Evolutionary conservation across 352 stramenopile genomes (phyloP).

Genomic region (Pythium insidiosum): DNA sequence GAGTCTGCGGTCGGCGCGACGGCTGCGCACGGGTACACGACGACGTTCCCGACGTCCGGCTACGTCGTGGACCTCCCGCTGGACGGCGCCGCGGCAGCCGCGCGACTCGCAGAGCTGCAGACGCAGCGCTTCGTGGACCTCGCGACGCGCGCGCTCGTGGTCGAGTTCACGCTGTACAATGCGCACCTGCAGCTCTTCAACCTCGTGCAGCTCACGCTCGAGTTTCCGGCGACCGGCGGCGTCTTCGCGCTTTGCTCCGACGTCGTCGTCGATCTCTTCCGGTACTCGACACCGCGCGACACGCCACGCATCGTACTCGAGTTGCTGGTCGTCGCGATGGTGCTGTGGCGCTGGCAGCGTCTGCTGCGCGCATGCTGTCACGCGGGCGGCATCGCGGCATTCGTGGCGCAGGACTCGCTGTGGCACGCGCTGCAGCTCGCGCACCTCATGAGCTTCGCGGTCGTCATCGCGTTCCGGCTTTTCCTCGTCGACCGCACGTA

Average conservation of each 20-base stretch:
- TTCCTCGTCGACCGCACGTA: slow-evolving; percentile 49
- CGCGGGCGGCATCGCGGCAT: slow-evolving; percentile 15
- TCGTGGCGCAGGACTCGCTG: slow-evolving; percentile 19
- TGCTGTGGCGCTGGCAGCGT: slow-evolving; percentile 29
- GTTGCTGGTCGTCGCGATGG: slow-evolving; percentile 31
- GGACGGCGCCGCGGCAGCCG: slow-evolving; percentile 20
- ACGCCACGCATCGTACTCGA: slow-evolving; percentile 39
- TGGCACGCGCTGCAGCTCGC: slow-evolving; percentile 31
- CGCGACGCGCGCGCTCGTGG: slow-evolving; percentile 44
- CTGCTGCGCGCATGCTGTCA: slow-evolving; percentile 29
- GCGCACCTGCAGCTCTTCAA: slow-evolving; percentile 60
- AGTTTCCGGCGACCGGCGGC: slow-evolving; percentile 56
- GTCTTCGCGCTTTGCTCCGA: slow-evolving; percentile 38
- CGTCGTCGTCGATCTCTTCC: slow-evolving; percentile 34
- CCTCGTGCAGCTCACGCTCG: slow-evolving; percentile 41
- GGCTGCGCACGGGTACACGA: slow-evolving; percentile 21
- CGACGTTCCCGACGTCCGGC: slow-evolving; percentile 36
- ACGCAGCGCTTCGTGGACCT: slow-evolving; percentile 44
- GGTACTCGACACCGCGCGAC: slow-evolving; percentile 30
- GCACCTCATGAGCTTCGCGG: slow-evolving; percentile 37
- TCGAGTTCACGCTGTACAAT: slow-evolving; percentile 64
- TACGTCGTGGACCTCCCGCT: slow-evolving; percentile 50
- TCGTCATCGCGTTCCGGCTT: slow-evolving; percentile 41
- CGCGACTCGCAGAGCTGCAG: slow-evolving; percentile 23
- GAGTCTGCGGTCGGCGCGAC: slow-evolving; percentile 12